phyloP scores from a whole-genome alignment of 768 basidiomycete species.

The Mycena rosella region DNA sequence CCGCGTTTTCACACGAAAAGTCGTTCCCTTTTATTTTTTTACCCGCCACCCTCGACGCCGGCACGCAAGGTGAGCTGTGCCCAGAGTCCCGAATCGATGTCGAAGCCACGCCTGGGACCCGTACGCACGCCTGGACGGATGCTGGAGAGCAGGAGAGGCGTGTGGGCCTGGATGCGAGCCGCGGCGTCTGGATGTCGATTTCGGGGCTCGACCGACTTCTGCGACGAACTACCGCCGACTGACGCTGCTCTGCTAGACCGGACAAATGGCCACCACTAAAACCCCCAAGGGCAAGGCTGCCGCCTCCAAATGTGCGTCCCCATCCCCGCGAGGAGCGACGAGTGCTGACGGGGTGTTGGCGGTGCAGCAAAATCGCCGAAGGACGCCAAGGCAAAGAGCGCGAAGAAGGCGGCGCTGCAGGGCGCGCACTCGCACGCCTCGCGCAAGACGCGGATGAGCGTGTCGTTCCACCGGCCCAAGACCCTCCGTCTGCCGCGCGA shows the following conservation, averaged over 20 bases:
- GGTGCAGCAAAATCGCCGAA: slow-evolving; percentile 32
- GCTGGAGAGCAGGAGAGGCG: too few relatives aligned
- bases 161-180: too few relatives aligned
- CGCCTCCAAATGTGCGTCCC: slow-evolving; percentile 58
- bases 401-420: slow-evolving; percentile 96
- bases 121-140: too few relatives aligned
- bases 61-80: background rate
- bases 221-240: background rate
- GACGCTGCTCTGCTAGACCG: too few relatives aligned
- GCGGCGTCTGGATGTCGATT: too few relatives aligned
- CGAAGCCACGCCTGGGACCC: background rate
- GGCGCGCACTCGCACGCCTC: slow-evolving; percentile 81
- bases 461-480: slow-evolving; percentile 97
- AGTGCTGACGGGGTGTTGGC: too few relatives aligned
- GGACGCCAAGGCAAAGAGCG: slow-evolving; percentile 86
- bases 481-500: slow-evolving; percentile 86
- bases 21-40: background rate
- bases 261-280: slow-evolving; percentile 77
- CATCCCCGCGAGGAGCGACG: background rate
- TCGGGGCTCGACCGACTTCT: background rate
- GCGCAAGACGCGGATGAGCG: slow-evolving; percentile 87
- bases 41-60: background rate
- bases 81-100: too few relatives aligned
- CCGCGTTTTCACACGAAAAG: too few relatives aligned
- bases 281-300: slow-evolving; percentile 72